Evolutionary conservation across 345 rosid species (phyloP).

Genomic region (Citrus trifoliata): DNA sequence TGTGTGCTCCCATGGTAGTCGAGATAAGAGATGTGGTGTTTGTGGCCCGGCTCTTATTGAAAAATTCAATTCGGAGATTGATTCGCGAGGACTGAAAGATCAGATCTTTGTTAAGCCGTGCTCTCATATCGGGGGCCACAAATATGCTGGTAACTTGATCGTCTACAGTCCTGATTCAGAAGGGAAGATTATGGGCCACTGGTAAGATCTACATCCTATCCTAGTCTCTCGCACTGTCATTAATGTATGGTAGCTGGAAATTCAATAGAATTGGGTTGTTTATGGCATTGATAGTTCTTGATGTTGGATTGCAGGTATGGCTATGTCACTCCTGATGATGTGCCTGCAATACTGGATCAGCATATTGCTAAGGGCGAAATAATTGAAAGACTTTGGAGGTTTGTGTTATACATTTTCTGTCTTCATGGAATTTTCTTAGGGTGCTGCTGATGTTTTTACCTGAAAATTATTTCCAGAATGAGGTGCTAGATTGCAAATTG

Average conservation of each 20-base stretch:
- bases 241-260: background rate
- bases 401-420: conserved; percentile 13
- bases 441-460: background rate
- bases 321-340: conserved; percentile 88
- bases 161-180: conserved; percentile 61
- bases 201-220: conserved; percentile 38
- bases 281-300: background rate
- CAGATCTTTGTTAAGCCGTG: conserved; percentile 66
- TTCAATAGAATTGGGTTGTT: conserved; percentile 6
- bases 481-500: conserved; percentile 1
- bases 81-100: conserved; percentile 54
- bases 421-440: conserved; percentile 1
- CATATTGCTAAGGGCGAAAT: conserved; percentile 76
- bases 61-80: conserved; percentile 65
- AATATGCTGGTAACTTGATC: conserved; percentile 95
- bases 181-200: conserved; percentile 69
- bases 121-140: conserved; percentile 95
- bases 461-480: background rate
- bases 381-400: conserved; percentile 84
- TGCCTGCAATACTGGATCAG: conserved; percentile 83
- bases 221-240: background rate
- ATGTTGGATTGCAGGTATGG: conserved; percentile 68
- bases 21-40: conserved; percentile 92
- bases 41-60: conserved; percentile 90
- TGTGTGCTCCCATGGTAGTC: conserved; percentile 90